These are phyloP conservation scores for Trichoderma oligosporum DNA, from an alignment of 2,329 filamentous ascomycete species.

Conservation along the genomic window DNA sequence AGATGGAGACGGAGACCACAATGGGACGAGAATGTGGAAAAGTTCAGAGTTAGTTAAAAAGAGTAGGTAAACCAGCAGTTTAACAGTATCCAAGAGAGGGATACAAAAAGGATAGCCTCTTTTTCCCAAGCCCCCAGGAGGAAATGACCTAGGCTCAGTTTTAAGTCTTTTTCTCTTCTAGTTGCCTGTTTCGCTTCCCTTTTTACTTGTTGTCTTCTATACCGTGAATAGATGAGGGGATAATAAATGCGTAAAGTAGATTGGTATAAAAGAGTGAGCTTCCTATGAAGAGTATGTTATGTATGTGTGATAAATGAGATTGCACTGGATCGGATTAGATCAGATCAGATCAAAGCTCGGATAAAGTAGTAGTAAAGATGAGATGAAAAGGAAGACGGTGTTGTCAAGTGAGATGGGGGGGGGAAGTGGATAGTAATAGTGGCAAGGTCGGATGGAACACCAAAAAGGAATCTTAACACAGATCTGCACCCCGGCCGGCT, in stretches of 20 bases:
- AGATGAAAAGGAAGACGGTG: not conserved
- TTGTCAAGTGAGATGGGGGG: not conserved
- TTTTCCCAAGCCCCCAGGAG: conserved; percentile 9
- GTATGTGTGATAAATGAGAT: not conserved
- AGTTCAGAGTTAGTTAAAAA: not conserved
- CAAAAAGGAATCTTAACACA: not conserved
- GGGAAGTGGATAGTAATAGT: not conserved
- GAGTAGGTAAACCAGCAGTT: not conserved
- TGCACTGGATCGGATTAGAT: not conserved
- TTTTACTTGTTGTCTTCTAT: conserved; percentile 2
- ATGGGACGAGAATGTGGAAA: conserved; percentile 1
- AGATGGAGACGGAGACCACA: conserved; percentile 19
- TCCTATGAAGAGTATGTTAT: not conserved
- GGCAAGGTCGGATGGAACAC: not conserved
- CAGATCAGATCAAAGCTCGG: not conserved
- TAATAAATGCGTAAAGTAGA: too few relatives aligned
- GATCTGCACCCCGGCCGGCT: conserved; percentile 11
- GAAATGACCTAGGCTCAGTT: conserved; percentile 10
- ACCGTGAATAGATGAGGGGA: not conserved
- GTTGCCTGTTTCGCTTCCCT: not conserved
- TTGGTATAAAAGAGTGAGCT: too few relatives aligned
- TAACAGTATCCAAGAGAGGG: conserved; percentile 1
- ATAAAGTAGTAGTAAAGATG: not conserved
- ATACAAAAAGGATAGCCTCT: conserved; percentile 17
- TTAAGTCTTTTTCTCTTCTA: conserved; percentile 5